Base-by-base conservation (phyloP, 163 green algal genomes). In the Scenedesmus sp. region DNA sequence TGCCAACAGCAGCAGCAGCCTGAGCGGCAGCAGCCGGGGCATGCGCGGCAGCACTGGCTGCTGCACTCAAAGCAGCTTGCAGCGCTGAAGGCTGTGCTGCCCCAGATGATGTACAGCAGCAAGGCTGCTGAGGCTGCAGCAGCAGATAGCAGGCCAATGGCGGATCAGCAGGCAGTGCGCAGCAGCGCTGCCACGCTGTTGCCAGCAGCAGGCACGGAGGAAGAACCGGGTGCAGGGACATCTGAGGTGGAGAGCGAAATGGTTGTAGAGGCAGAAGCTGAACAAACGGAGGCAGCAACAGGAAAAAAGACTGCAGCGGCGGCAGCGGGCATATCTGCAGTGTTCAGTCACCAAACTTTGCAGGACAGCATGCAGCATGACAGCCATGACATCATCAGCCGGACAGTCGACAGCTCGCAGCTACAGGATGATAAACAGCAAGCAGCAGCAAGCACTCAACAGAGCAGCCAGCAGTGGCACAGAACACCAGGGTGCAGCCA, bases 41-140 rank as follows among this genome's bases (percentile, higher is more conserved):
- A 84, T n/a, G n/a, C 20, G 40, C 78, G 46, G 78, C 78, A 56
- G 78, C 78, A 84, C 78, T 84, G 78, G 78, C 78, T 84, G 78
- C 42, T 84, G 78, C 40, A 51, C 2, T 61, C 78, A 9, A 49
- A 56, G 78, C 78, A 53, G 40, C 37, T 61, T 16, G 40, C 40
- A 35, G 78, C 78, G 20, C 42, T 84, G 0, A 53, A 84, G 40
- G 78, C 35, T 9, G 20, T 56, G 78, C 78, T 84, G 5, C 22
- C 42, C 26, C 33, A 53, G 42, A 35, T 7, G 78, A n/a, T 3
- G 22, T 33, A 15, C 7, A 16, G 22, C 37, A 51, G n/a, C 16
- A 35, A 51, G 35, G 42, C 40, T 42, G 42, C 15, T 56, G 22
- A 0, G 0, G 40, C 18, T 49, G 73, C 73, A n/a, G 40, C 0